Evolutionary conservation across 306 rosid species (phyloP), one percentile per base, ranked within the genome.

Genomic region (Castanea mollissima): DNA sequence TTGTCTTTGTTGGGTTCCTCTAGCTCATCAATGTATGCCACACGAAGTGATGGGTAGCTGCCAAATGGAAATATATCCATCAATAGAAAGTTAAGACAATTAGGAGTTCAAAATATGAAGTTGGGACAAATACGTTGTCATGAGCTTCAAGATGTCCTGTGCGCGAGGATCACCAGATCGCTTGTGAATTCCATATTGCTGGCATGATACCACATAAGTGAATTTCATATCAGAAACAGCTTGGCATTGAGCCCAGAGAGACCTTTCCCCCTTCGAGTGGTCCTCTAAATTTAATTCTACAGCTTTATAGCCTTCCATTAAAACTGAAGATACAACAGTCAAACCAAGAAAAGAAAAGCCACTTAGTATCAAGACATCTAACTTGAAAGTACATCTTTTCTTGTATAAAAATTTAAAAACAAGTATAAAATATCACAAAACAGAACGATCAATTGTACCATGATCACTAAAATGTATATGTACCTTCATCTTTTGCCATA

Each of bases 181-280:
- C 85, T 91, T 95, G 79, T 92, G 97, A 85, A 92, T 95, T 69
- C 99, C 97, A 82, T 95, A 95, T 21, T 76, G 89, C 81, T 95
- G 99, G 85, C 99, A 95, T 27, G 99, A 92, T 55, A 95, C 98
- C n/a, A 95, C 99, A n/a, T 87, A 92, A 20, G 97, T 87, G 76
- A 95, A 95, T 78, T 95, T 95, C 99, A 95, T 87, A 88, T 95
- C 99, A 78, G 97, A 92, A 62, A 95, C 94, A 3, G 98, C 98
- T 71, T 92, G 99, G 81, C 98, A 92, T 83, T 95, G 98, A 18
- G 96, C 86, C 97, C 92, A 92, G 74, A 94, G 76, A 74, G 99
- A 91, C 75, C 94, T 88, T 63, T 89, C 98, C 79, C 92, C 99
- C 78, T 77, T 91, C n/a, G 86, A 83, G 81, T 88, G 88, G 71